Conservation (phyloP, 2,329 filamentous ascomycete species). For the Aspergillus terreus region DNA sequence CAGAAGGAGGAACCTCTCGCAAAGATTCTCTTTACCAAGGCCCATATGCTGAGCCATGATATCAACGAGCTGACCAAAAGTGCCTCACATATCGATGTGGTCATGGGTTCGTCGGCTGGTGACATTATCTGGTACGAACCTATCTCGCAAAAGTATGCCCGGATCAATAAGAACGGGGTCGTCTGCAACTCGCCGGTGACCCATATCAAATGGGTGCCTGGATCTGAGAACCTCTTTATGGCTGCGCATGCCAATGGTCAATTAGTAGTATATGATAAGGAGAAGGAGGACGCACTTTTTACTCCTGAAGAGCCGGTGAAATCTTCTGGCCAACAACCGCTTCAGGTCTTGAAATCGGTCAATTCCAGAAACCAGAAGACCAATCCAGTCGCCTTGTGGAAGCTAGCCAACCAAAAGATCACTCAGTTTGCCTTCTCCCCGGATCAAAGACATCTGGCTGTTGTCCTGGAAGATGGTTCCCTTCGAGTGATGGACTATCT, state of each 20-base stretch:
- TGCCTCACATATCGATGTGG: slow-evolving; percentile 75
- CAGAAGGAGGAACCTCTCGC: slow-evolving; percentile 78
- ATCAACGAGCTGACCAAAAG: slow-evolving; percentile 81
- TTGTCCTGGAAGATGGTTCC: slow-evolving; percentile 87
- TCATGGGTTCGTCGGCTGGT: slow-evolving; percentile 93
- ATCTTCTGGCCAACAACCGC: slow-evolving; percentile 31
- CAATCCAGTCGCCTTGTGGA: slow-evolving; percentile 92
- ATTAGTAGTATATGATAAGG: slow-evolving; percentile 93
- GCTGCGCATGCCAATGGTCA: slow-evolving; percentile 89
- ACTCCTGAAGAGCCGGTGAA: slow-evolving; percentile 54
- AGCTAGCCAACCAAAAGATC: slow-evolving; percentile 83
- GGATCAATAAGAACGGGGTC: slow-evolving; percentile 92
- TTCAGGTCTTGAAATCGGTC: slow-evolving; percentile 84
- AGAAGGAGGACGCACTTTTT: slow-evolving; percentile 85
- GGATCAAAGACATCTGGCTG: slow-evolving; percentile 78
- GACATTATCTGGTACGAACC: slow-evolving; percentile 99
- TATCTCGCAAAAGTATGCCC: slow-evolving; percentile 89
- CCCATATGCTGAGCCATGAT: slow-evolving; percentile 91
- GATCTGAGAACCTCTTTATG: slow-evolving; percentile 88
- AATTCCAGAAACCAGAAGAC: slow-evolving; percentile 89
- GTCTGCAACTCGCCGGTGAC: slow-evolving; percentile 84
- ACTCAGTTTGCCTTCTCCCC: slow-evolving; percentile 92
- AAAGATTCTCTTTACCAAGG: slow-evolving; percentile 95
- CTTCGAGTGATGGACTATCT: slow-evolving; percentile 89
- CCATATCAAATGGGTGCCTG: slow-evolving; percentile 88